Evolutionary conservation across 2,329 filamentous ascomycete species (phyloP), one percentile per base, ranked within the genome.

Genomic region (Teratosphaeriaceae sp.): DNA sequence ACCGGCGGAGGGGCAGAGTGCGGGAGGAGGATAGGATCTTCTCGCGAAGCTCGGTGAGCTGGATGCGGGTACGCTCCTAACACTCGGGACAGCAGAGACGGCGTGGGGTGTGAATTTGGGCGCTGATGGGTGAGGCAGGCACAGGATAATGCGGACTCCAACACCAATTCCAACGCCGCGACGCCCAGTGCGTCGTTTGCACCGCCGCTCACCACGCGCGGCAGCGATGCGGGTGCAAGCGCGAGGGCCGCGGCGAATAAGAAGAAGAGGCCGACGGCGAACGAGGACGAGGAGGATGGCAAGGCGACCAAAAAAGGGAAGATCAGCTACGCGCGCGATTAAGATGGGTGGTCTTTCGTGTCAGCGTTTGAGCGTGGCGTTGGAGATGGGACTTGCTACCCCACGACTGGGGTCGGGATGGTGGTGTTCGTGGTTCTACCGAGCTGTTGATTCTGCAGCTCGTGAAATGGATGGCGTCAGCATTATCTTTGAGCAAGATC

Each of bases 1-100:
- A 81, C 81, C 63, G 84, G 57, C 79, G 85, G 57, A 78, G 84
- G 63, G 68, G 76, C 19, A 76, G 77, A 3, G 70, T 83, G 38
- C 74, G 73, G 47, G 85, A 89, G 40, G 75, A 78, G 54, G 85
- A 88, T 60, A 74, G 84, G 50, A 82, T 90, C 42, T 90, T 90
- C 64, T 58, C 53, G 18, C 47, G 57, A 37, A 61, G 61, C 38
- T 59, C 55, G 24, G 58, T 64, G 33, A 50, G 55, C 11, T 65
- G 61, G 61, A 61, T 63, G 52, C 58, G 52, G 48, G 61, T 63
- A 44, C 31, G 55, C 46, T 21, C 16, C 20, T n/a, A n/a, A n/a
- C n/a, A n/a, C n/a, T n/a, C n/a, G n/a, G n/a, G n/a, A 5, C 15
- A 21, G 4, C 6, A 35, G 5, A 5, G 5, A 13, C 15, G 5